Conservation (phyloP, 176 grass and related monocot species). For the Oryza meyeriana region DNA sequence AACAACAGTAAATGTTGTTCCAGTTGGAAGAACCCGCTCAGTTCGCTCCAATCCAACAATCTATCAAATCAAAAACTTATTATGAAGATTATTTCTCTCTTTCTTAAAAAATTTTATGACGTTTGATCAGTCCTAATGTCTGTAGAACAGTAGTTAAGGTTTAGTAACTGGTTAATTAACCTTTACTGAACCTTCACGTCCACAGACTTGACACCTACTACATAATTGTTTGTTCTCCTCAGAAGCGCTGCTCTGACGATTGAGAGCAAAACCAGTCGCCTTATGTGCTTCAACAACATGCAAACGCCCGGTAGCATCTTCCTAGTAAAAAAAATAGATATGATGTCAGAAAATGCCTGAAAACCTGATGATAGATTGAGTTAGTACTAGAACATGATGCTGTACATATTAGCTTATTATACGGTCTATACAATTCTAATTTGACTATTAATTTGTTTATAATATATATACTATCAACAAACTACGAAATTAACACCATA, state of each 20-base stretch:
- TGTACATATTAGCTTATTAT: too few relatives aligned
- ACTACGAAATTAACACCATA: too few relatives aligned
- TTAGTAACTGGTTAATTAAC: conserved; percentile 6
- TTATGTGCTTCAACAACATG: conserved; percentile 39
- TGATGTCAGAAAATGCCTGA: neutral
- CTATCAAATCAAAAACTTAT: conserved; percentile 31
- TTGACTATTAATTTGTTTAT: too few relatives aligned
- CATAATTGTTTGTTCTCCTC: conserved; percentile 52
- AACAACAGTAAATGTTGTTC: conserved; percentile 54
- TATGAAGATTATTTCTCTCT: neutral
- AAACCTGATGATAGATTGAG: neutral
- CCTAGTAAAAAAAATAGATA: conserved; percentile 25
- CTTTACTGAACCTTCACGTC: conserved; percentile 59
- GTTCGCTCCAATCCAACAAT: conserved; percentile 60
- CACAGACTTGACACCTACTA: neutral
- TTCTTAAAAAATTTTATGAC: too few relatives aligned
- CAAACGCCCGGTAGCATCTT: conserved; percentile 57
- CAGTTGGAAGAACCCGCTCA: conserved; percentile 56
- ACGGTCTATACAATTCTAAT: too few relatives aligned
- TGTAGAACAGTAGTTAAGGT: neutral
- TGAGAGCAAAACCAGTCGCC: conserved; percentile 40
- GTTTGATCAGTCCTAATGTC: neutral
- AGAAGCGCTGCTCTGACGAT: conserved; percentile 51
- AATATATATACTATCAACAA: too few relatives aligned
- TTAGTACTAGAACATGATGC: neutral